These are phyloP conservation scores for Gossypium thurberi DNA, from an alignment of 345 rosid genomes.

Conservation along the genomic window DNA sequence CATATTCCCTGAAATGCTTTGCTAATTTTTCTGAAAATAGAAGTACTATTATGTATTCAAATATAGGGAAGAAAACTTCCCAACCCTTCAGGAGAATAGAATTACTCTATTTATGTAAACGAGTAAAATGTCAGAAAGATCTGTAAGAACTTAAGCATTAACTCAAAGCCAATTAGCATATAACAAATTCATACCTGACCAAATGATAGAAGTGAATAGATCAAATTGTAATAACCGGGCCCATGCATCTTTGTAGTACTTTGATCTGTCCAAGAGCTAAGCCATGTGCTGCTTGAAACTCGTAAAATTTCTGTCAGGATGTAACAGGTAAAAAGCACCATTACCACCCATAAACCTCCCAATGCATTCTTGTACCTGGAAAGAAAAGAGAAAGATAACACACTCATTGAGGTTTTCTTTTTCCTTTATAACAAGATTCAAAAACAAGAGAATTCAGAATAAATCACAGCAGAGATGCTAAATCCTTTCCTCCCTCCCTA, in stretches of 20 bases:
- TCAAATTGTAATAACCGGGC: conserved; percentile 63
- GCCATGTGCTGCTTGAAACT: conserved; percentile 93
- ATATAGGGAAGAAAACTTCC: not conserved
- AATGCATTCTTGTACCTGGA: conserved; percentile 88
- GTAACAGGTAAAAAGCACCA: conserved; percentile 69
- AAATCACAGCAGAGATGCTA: not conserved
- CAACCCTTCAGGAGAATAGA: not conserved
- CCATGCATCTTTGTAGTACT: conserved; percentile 45
- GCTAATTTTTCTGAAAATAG: not conserved
- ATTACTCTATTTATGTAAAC: not conserved
- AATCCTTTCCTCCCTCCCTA: not conserved
- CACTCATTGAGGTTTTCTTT: not conserved
- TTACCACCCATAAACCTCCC: conserved; percentile 95
- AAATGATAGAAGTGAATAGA: conserved; percentile 67
- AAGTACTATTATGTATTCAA: not conserved
- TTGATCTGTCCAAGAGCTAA: conserved; percentile 92
- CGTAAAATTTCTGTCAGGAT: conserved; percentile 70
- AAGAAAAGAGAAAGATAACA: conserved; percentile 7
- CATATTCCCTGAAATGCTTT: not conserved
- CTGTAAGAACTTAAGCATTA: not conserved
- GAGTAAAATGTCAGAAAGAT: not conserved
- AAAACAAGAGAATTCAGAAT: not conserved
- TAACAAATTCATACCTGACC: conserved; percentile 65
- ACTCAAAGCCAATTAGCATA: not conserved
- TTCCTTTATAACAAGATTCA: not conserved